These are phyloP conservation scores for Trichoderma orchidacearum DNA, from an alignment of 495 filamentous ascomycete genomes.

Conservation along the genomic window DNA sequence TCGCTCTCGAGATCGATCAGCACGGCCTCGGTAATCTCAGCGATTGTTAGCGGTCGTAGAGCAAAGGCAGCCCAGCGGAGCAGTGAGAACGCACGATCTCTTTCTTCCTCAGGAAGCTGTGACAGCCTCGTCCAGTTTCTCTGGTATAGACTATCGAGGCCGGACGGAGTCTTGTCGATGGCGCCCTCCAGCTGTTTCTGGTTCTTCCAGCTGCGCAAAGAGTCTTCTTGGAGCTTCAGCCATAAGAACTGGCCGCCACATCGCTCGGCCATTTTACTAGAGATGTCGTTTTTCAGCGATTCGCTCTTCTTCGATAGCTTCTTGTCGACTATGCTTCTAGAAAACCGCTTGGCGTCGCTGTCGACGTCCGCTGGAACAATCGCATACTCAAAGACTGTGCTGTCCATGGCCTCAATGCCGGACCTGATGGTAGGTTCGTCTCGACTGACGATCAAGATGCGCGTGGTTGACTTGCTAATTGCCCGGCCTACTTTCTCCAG, in stretches of 20 bases:
- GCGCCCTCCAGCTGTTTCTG: constrained; percentile 9
- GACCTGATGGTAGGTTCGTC: constrained; percentile 11
- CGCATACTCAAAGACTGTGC: constrained; percentile 5
- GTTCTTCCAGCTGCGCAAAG: constrained; percentile 8
- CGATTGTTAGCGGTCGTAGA: constrained; percentile 10
- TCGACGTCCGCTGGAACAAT: constrained; percentile 10
- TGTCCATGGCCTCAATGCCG: constrained; percentile 1
- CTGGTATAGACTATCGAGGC: constrained; percentile 11
- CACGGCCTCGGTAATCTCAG: constrained; percentile 14
- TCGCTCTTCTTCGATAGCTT: constrained; percentile 11
- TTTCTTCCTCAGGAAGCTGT: constrained; percentile 7
- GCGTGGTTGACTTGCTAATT: constrained; percentile 6
- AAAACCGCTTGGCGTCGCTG: constrained; percentile 6
- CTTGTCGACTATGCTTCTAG: constrained; percentile 9
- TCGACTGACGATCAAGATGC: constrained; percentile 13
- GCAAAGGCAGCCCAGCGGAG: constrained; percentile 17
- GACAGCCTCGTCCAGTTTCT: constrained; percentile 14
- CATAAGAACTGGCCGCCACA: constrained; percentile 17
- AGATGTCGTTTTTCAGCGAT: constrained; percentile 5
- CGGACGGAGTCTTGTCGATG: constrained; percentile 11
- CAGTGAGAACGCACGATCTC: constrained; percentile 10
- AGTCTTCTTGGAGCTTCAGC: constrained; percentile 11
- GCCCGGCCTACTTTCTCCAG: constrained; percentile 6
- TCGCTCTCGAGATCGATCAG: constrained; percentile 2
- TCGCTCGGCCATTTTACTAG: constrained; percentile 8